Conservation (phyloP, 139 green algal species). For the Picochlorum sp. region DNA sequence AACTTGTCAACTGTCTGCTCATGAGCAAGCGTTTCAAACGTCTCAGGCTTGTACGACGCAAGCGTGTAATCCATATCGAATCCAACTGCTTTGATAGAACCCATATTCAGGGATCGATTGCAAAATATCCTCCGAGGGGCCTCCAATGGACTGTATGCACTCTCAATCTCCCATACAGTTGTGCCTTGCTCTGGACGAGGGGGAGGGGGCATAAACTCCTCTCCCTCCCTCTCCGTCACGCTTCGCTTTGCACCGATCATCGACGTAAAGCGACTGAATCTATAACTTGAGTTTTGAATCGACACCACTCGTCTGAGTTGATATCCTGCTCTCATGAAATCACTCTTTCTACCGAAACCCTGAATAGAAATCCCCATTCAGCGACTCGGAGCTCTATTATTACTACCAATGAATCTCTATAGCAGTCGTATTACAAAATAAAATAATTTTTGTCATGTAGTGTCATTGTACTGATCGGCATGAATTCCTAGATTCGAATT, state of each 20-base stretch:
- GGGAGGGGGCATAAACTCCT: slow-evolving; percentile 21
- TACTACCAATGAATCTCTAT: too few relatives aligned
- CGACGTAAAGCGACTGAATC: background rate
- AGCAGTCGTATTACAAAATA: too few relatives aligned
- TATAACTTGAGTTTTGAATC: background rate
- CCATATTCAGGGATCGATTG: slow-evolving; percentile 96
- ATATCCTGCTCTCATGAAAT: background rate
- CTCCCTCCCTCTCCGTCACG: background rate
- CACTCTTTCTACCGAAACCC: background rate
- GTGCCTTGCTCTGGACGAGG: slow-evolving; percentile 18
- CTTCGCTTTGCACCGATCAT: background rate
- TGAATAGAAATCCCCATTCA: too few relatives aligned
- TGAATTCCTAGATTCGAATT: too few relatives aligned
- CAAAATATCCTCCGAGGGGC: slow-evolving; percentile 73
- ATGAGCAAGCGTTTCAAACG: slow-evolving; percentile 88
- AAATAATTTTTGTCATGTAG: too few relatives aligned
- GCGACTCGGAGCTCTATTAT: too few relatives aligned
- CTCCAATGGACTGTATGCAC: slow-evolving; percentile 32
- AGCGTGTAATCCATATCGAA: slow-evolving; percentile 98
- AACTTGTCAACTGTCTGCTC: slow-evolving; percentile 79
- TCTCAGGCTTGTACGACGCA: slow-evolving; percentile 76
- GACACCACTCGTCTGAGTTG: background rate
- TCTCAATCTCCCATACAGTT: slow-evolving; percentile 25
- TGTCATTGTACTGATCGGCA: too few relatives aligned
- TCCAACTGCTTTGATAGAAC: slow-evolving; percentile 68